phyloP scores from a whole-genome alignment of 1,284 basidiomycete genomes.

The Fistulinella cinereoalba region DNA sequence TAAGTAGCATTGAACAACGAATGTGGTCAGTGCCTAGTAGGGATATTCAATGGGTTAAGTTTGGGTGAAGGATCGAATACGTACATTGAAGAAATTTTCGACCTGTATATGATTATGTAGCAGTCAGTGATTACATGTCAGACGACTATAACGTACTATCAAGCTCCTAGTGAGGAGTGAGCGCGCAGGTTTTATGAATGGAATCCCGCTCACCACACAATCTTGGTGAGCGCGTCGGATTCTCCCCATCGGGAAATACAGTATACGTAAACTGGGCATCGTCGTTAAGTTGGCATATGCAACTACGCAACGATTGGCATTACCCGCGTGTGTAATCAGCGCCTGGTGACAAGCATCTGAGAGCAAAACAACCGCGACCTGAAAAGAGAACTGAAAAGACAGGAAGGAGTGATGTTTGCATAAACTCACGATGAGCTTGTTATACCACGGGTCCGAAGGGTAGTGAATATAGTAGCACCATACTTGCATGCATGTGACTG shows the following conservation, averaged over 20 bases:
- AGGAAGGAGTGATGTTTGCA: neutral
- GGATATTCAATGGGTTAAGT: neutral
- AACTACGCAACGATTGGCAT: conserved; percentile 13
- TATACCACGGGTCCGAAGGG: conserved; percentile 45
- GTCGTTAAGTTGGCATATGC: too few species aligned
- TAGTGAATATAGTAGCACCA: conserved; percentile 54
- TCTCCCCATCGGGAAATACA: conserved; percentile 28
- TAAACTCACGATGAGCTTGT: conserved; percentile 41
- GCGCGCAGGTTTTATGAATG: neutral
- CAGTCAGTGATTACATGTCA: too few species aligned
- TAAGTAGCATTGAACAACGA: conserved; percentile 39
- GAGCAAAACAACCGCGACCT: conserved; percentile 50
- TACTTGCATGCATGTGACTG: conserved; percentile 55
- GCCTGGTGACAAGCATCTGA: conserved; percentile 58
- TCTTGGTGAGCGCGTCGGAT: conserved; percentile 29
- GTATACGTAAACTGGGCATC: conserved; percentile 54
- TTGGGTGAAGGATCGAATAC: neutral
- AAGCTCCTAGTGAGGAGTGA: conserved; percentile 43
- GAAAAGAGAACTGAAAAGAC: neutral
- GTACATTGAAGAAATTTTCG: conserved; percentile 38
- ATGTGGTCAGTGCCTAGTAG: conserved; percentile 29
- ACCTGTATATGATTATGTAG: conserved; percentile 31
- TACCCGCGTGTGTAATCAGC: conserved; percentile 56
- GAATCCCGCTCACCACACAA: conserved; percentile 46
- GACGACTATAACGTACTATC: conserved; percentile 34